Evolutionary conservation across 495 filamentous ascomycete genomes (phyloP).

Genomic region (Hyaloscypha finlandica): DNA sequence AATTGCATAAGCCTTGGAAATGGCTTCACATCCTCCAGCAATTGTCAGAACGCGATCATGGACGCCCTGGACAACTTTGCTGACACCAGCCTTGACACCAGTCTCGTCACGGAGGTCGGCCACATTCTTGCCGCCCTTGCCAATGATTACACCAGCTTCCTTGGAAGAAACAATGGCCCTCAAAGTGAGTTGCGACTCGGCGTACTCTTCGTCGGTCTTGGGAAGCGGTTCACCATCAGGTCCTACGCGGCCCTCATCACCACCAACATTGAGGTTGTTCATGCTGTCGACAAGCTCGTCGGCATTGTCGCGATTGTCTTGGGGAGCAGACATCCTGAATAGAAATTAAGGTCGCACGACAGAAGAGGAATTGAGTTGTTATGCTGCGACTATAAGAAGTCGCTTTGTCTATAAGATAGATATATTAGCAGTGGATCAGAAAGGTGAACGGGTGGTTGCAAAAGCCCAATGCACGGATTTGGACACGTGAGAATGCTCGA

Average conservation of each 20-base stretch:
- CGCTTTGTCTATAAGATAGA: background rate
- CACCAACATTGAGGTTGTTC: slow-evolving; percentile 45
- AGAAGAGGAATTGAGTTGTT: background rate
- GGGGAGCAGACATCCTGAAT: slow-evolving; percentile 46
- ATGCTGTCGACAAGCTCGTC: slow-evolving; percentile 44
- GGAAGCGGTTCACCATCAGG: slow-evolving; percentile 70
- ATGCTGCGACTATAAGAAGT: background rate
- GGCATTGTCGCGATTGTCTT: slow-evolving; percentile 53
- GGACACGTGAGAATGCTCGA: background rate
- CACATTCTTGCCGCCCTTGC: slow-evolving; percentile 97
- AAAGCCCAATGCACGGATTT: background rate
- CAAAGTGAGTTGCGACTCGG: slow-evolving; percentile 83
- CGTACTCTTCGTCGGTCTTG: slow-evolving; percentile 95
- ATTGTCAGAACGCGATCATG: slow-evolving; percentile 97
- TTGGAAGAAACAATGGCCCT: slow-evolving; percentile 98
- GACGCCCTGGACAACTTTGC: slow-evolving; percentile 96
- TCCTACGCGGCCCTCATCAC: slow-evolving; percentile 55
- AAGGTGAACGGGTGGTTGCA: background rate
- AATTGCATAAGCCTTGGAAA: slow-evolving; percentile 88
- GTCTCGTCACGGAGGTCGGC: slow-evolving; percentile 96
- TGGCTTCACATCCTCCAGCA: slow-evolving; percentile 80
- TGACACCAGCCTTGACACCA: slow-evolving; percentile 95
- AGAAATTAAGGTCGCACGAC: background rate
- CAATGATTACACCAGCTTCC: slow-evolving; percentile 97
- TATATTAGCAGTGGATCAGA: background rate